Conservation (phyloP, 352 stramenopile species). For the Pythium biforme region DNA sequence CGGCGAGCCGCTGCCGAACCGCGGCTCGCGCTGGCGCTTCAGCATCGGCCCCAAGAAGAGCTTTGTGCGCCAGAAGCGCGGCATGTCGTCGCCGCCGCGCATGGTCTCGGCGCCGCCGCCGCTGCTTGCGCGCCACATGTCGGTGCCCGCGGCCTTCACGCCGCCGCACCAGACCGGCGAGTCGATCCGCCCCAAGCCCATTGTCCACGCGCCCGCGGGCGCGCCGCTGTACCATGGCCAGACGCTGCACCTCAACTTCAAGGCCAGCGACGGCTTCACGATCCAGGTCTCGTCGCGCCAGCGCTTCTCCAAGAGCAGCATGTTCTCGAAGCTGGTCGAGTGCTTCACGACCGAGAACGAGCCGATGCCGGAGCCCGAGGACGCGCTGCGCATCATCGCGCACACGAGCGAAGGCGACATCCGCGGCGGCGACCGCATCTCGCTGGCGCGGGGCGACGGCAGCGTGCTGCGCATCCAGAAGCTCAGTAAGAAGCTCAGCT, state of each 20-base stretch:
- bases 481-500: slow-evolving; percentile 60
- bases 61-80: slow-evolving; percentile 40
- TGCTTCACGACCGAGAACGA: slow-evolving; percentile 37
- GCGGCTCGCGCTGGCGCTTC: slow-evolving; percentile 26
- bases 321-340: slow-evolving; percentile 54
- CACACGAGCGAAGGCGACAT: slow-evolving; percentile 57
- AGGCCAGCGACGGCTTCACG: slow-evolving; percentile 37
- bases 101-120: slow-evolving; percentile 36
- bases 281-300: slow-evolving; percentile 50
- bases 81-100: slow-evolving; percentile 47
- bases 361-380: slow-evolving; percentile 32
- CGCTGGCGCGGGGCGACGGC: slow-evolving; percentile 53
- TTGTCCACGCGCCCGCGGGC: slow-evolving; percentile 23
- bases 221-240: slow-evolving; percentile 55
- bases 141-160: slow-evolving; percentile 19
- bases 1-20: slow-evolving; percentile 24
- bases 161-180: slow-evolving; percentile 8
- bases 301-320: slow-evolving; percentile 37
- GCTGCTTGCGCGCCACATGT: slow-evolving; percentile 31
- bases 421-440: slow-evolving; percentile 59
- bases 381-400: slow-evolving; percentile 56
- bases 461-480: slow-evolving; percentile 59
- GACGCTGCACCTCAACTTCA: slow-evolving; percentile 54
- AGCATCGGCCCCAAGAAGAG: slow-evolving; percentile 22
- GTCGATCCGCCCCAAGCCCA: slow-evolving; percentile 23